phyloP scores from a whole-genome alignment of 192 early-diverging fungal species.

The Cladochytrium replicatum region DNA sequence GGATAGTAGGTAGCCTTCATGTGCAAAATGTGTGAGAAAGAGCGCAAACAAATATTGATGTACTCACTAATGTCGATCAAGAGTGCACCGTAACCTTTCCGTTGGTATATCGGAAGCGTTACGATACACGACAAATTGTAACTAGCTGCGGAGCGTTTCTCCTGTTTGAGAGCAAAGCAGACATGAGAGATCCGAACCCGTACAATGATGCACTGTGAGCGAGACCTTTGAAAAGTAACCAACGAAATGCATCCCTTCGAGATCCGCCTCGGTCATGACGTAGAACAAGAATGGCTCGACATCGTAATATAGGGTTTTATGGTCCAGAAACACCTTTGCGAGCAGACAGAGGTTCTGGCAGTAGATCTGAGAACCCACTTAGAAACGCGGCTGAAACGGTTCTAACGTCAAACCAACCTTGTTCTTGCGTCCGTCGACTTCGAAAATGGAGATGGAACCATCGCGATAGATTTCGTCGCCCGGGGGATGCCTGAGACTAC shows the following conservation, averaged over 20 bases:
- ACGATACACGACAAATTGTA: constrained; percentile 95
- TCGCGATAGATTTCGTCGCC: constrained; percentile 78
- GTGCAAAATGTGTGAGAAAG: neutral
- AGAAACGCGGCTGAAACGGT: neutral
- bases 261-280: constrained; percentile 57
- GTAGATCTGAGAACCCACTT: constrained; percentile 52
- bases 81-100: constrained; percentile 84
- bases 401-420: constrained; percentile 38
- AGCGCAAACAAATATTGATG: neutral
- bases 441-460: constrained; percentile 49
- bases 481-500: constrained; percentile 62
- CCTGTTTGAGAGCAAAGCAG: constrained; percentile 41
- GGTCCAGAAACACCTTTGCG: constrained; percentile 91
- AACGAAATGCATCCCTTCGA: constrained; percentile 49
- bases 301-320: constrained; percentile 95
- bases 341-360: constrained; percentile 91
- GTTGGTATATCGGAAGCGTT: constrained; percentile 79
- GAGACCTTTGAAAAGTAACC: constrained; percentile 94
- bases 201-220: neutral
- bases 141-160: constrained; percentile 75
- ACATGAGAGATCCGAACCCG: neutral
- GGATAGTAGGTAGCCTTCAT: constrained; percentile 71
- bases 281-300: constrained; percentile 93
- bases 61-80: constrained; percentile 89
- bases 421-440: constrained; percentile 78